These are phyloP conservation scores for Astrothelium macrocarpum DNA, from an alignment of 495 filamentous ascomycete species.

Conservation along the genomic window DNA sequence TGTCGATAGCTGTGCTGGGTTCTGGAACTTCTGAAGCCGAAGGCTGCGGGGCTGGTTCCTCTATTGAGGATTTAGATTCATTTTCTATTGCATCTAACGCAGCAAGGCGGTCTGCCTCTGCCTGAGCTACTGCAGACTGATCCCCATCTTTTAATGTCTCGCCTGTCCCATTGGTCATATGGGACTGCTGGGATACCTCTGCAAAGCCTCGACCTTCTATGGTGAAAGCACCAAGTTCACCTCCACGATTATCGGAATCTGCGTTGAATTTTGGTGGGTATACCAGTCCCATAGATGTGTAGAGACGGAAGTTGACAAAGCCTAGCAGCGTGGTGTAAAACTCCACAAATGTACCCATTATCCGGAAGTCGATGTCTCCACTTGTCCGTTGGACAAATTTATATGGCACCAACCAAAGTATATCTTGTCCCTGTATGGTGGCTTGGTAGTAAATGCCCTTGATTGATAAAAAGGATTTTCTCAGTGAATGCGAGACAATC, in stretches of 20 bases:
- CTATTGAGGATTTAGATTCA: background rate
- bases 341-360: constrained; percentile 98
- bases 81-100: constrained; percentile 29
- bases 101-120: constrained; percentile 30
- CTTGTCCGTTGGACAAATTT: constrained; percentile 89
- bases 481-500: constrained; percentile 77
- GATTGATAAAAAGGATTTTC: constrained; percentile 94
- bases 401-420: constrained; percentile 95
- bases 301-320: constrained; percentile 91
- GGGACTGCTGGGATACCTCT: constrained; percentile 45
- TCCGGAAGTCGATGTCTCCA: constrained; percentile 90
- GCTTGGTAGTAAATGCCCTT: constrained; percentile 99
- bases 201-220: constrained; percentile 63
- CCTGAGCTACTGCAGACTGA: constrained; percentile 21
- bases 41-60: background rate
- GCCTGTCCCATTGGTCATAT: constrained; percentile 14
- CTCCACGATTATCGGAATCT: constrained; percentile 75
- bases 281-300: constrained; percentile 78
- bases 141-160: background rate
- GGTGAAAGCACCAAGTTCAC: constrained; percentile 83
- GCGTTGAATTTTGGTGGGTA: constrained; percentile 93
- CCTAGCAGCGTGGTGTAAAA: constrained; percentile 95
- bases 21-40: background rate
- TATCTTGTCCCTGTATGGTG: constrained; percentile 94
- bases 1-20: constrained; percentile 59